These are phyloP conservation scores for Phytomonas sp. DNA, from an alignment of 208 protist genomes.

Conservation along the genomic window DNA sequence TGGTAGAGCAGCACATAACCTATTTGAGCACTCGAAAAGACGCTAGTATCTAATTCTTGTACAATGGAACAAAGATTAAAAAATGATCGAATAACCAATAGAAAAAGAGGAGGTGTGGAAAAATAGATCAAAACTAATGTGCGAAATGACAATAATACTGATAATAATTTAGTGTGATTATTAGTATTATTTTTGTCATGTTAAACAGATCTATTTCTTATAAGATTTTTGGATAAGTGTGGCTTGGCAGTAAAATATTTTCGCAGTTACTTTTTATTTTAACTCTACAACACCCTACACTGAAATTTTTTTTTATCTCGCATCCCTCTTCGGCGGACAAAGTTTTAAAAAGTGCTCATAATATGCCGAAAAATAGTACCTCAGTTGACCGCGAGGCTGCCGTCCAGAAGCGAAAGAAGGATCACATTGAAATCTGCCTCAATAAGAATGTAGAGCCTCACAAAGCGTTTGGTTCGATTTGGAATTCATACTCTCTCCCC, in stretches of 20 bases:
- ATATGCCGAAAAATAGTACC: background rate
- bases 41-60: conserved; percentile 13
- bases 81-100: no score
- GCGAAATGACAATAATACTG: background rate
- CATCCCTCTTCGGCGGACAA: background rate
- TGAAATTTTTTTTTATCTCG: background rate
- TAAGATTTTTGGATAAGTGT: no score
- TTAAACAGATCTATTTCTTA: no score
- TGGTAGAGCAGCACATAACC: conserved; percentile 49
- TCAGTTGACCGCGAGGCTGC: conserved; percentile 48
- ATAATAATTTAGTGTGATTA: background rate
- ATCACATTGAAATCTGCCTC: conserved; percentile 88
- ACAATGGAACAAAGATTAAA: background rate
- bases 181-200: background rate
- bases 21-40: conserved; percentile 70
- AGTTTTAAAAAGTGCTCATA: background rate
- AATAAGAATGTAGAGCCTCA: conserved; percentile 79
- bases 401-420: conserved; percentile 77
- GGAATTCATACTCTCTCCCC: conserved; percentile 70
- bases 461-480: conserved; percentile 50
- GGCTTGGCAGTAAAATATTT: no score
- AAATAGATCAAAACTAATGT: background rate
- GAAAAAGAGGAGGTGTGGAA: background rate
- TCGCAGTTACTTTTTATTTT: no score
- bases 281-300: background rate